phyloP scores from a whole-genome alignment of 2,329 filamentous ascomycete species.

The Keithomyces neogunnii region DNA sequence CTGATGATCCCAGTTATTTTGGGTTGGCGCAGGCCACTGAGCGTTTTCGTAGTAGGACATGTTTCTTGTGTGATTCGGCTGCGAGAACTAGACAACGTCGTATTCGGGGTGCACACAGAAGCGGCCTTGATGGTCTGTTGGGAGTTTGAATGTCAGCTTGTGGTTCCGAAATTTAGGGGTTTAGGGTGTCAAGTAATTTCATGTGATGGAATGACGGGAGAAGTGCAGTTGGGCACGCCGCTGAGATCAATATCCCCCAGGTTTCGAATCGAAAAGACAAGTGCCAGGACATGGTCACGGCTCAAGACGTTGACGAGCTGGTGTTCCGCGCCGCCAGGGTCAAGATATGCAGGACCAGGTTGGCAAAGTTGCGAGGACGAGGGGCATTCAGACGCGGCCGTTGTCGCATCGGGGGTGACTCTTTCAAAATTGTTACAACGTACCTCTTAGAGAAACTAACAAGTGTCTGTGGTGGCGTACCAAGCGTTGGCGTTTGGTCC shows the following conservation, averaged over 20 bases:
- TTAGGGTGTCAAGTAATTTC: no score
- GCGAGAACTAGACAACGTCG: neutral
- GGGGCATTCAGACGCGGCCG: neutral
- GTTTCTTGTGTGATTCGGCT: constrained; percentile 4
- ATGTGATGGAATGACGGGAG: no score
- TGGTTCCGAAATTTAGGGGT: no score
- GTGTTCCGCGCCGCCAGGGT: neutral
- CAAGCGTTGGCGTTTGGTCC: neutral
- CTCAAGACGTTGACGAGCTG: neutral
- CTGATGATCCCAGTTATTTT: constrained; percentile 39
- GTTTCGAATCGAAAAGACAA: neutral
- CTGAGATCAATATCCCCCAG: no score
- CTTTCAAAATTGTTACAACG: neutral
- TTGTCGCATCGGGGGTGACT: neutral
- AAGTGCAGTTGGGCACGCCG: no score
- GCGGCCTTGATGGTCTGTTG: neutral
- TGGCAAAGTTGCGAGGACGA: neutral
- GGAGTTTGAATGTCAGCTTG: neutral
- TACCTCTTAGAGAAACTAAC: neutral
- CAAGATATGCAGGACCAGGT: neutral
- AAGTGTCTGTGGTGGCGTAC: neutral
- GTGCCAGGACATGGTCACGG: neutral
- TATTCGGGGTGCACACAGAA: neutral
- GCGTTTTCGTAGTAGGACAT: constrained; percentile 40
- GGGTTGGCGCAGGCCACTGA: constrained; percentile 27